Evolutionary conservation across 2,329 filamentous ascomycete species (phyloP).

Genomic region (Sclerotinia nivalis): DNA sequence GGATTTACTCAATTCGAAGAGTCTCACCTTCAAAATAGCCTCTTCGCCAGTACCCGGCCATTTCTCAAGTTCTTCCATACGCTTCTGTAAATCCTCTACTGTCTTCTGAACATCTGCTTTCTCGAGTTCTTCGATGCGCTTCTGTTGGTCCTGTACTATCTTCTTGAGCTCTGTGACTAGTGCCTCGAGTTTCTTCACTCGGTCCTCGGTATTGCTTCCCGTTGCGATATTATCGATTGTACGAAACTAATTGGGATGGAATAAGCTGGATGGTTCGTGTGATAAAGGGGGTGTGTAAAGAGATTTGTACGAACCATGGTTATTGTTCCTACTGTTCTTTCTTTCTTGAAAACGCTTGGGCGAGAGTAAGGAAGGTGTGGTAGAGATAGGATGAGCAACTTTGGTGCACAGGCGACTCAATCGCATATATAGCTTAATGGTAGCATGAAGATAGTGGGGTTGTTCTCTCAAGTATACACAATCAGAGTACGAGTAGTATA

Average conservation of each 20-base stretch:
- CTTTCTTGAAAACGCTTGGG: not conserved
- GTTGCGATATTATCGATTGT: conserved; percentile 1
- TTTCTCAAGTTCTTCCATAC: not conserved
- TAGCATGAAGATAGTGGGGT: not conserved
- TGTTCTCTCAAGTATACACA: not conserved
- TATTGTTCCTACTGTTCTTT: not conserved
- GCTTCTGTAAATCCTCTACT: not conserved
- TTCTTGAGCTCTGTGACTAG: conserved; percentile 2
- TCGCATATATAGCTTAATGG: conserved; percentile 4
- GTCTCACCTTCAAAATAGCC: not conserved
- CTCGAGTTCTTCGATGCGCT: conserved; percentile 2
- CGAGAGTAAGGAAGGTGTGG: not conserved
- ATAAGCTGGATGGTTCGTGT: not conserved
- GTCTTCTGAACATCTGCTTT: not conserved
- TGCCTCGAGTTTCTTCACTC: not conserved
- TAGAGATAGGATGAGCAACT: not conserved
- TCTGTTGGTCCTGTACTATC: not conserved
- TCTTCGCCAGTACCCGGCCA: not conserved
- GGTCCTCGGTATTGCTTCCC: not conserved
- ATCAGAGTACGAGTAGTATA: not conserved
- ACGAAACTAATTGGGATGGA: not conserved
- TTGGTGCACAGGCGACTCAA: not conserved
- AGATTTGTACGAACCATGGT: not conserved
- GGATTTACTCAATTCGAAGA: not conserved
- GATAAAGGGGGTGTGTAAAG: not conserved